These are phyloP conservation scores for Parasitella parasitica DNA, from an alignment of 371 early-diverging fungal genomes.

Conservation along the genomic window DNA sequence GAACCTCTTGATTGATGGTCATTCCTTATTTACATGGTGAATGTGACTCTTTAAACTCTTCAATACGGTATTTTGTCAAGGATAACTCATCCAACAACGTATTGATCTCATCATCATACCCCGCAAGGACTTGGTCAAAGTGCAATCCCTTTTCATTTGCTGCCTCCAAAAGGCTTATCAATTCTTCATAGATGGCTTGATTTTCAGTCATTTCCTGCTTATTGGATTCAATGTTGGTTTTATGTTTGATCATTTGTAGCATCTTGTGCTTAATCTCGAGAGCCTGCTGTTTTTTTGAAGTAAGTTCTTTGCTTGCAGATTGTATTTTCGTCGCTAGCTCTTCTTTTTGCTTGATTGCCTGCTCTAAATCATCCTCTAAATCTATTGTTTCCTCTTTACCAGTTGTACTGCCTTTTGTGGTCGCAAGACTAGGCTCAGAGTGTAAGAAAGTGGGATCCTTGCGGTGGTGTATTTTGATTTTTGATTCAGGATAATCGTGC, in stretches of 20 bases:
- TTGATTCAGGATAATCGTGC: background rate
- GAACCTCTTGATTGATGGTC: background rate
- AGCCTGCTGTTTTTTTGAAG: background rate
- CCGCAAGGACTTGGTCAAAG: background rate
- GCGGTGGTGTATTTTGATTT: background rate
- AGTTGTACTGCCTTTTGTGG: background rate
- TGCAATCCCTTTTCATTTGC: background rate
- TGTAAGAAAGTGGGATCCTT: background rate
- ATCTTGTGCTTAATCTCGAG: background rate
- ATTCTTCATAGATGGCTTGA: background rate
- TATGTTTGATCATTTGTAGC: background rate
- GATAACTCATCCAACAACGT: conserved; percentile 16
- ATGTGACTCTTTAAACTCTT: conserved; percentile 5
- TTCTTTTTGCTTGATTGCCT: background rate
- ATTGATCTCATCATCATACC: conserved; percentile 13
- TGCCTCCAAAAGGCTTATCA: background rate
- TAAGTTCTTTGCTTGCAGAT: background rate
- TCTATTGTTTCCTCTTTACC: background rate
- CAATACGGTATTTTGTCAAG: conserved; percentile 7
- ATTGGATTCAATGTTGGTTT: background rate
- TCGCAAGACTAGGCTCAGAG: background rate
- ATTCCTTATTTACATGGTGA: background rate
- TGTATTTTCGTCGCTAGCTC: background rate
- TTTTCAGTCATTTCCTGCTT: background rate
- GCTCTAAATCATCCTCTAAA: background rate